Evolutionary conservation across 2,329 filamentous ascomycete species (phyloP), one percentile per base, ranked within the genome.

Genomic region (Elsinoe batatas): DNA sequence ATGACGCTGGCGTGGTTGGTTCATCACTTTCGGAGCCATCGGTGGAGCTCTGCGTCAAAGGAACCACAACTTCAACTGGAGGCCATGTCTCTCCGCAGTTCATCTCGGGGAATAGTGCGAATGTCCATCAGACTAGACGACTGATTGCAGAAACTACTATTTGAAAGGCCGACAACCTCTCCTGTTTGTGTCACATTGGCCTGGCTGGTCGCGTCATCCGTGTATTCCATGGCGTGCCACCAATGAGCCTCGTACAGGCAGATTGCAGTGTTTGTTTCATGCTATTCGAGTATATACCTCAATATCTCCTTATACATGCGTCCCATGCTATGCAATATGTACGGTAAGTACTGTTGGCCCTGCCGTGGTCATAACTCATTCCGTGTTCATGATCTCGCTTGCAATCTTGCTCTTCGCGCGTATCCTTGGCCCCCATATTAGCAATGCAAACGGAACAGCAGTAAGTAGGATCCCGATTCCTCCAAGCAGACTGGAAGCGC

Each of bases 361-460:
- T 51, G 47, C 10, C 11, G 18, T 26, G 12, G 33, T 51, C 47
- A 18, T 51, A 36, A 51, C n/a, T 51, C 47, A 51, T 51, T 51
- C 47, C 18, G 47, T 38, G 5, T 62, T 51, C 64, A 69, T 64
- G 30, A 69, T 67, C 60, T 69, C 73, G 40, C 69, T 72, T 0
- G 89, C 89, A 71, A 95, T 86, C 62, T 82, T 85, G 66, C 88
- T 93, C 66, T 83, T 79, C 10, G 79, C 78, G 26, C 91, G 76
- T 60, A 96, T 95, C 60, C 66, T 79, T 33, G 85, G 82, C 0
- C 91, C 91, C 61, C 82, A 93, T 32, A 93, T 81, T 0, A 91
- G 79, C 53, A 96, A 68, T 0, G 91, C 82, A 87, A 89, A 96
- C 0, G 91, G 91, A n/a, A 95, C 89, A 1, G 87, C 67, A 0